phyloP scores from a whole-genome alignment of 1,284 basidiomycete species.

The Pholiota adiposa region DNA sequence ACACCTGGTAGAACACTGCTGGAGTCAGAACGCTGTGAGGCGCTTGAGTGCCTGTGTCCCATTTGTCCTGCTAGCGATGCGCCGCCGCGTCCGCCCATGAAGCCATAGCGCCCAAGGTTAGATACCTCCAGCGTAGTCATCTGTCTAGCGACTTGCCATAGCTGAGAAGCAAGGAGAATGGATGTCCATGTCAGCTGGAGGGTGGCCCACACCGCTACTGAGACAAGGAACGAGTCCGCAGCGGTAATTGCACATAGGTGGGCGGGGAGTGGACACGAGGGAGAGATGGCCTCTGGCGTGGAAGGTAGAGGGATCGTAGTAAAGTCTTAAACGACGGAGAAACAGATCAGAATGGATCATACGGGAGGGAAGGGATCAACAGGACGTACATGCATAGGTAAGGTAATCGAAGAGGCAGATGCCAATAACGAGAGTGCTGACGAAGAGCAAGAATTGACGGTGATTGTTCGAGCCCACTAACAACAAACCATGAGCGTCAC shows the following conservation, averaged over 20 bases:
- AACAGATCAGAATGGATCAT: not conserved
- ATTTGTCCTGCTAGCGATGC: conserved; percentile 67
- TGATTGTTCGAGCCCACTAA: conserved; percentile 94
- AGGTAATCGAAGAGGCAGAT: conserved; percentile 85
- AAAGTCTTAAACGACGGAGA: conserved; percentile 46
- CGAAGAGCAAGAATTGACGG: conserved; percentile 92
- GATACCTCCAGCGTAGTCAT: conserved; percentile 97
- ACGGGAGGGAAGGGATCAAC: conserved; percentile 7
- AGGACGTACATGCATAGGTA: conserved; percentile 73
- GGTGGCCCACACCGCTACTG: conserved; percentile 82
- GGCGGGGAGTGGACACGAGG: conserved; percentile 71
- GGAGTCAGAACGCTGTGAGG: conserved; percentile 26
- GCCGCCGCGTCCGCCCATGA: conserved; percentile 94
- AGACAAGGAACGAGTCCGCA: conserved; percentile 84
- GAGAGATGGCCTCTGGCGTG: conserved; percentile 48
- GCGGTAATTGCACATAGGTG: conserved; percentile 73
- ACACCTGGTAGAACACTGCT: conserved; percentile 33
- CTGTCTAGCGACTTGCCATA: conserved; percentile 92
- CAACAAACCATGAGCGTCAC: conserved; percentile 3
- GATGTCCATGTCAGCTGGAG: conserved; percentile 94
- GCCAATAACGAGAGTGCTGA: conserved; percentile 82
- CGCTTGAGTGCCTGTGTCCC: conserved; percentile 60
- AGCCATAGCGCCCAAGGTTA: conserved; percentile 94
- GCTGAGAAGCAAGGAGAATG: conserved; percentile 84
- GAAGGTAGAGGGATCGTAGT: conserved; percentile 42